These are phyloP conservation scores for Salix purpurea DNA, from an alignment of 345 rosid genomes.

Conservation along the genomic window DNA sequence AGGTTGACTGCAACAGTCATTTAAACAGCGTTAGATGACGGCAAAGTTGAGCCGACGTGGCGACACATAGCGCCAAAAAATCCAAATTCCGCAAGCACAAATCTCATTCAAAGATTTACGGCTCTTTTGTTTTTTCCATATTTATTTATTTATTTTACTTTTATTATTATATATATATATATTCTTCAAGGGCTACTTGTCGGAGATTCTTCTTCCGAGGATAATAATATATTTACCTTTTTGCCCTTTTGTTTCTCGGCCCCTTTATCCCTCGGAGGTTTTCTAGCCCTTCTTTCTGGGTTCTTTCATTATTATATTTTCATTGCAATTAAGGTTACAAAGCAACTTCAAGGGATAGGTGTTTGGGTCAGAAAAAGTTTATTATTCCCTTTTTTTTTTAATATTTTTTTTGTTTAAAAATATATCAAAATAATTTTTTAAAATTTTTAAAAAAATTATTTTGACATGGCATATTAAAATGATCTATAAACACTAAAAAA, in stretches of 20 bases:
- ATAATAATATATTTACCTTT: not conserved
- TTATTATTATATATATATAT: not conserved
- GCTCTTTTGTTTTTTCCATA: not conserved
- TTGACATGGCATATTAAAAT: no score
- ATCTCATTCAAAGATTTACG: slow-evolving; percentile 11
- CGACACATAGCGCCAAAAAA: slow-evolving; percentile 6
- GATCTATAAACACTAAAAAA: fast-evolving
- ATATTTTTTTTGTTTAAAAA: no score
- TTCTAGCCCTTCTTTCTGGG: not conserved
- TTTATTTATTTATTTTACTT: not conserved
- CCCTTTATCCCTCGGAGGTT: no score
- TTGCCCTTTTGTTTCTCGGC: not conserved
- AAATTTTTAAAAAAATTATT: no score
- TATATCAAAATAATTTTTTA: no score
- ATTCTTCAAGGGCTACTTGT: not conserved
- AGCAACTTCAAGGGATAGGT: no score
- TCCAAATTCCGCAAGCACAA: not conserved
- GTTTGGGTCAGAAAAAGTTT: no score
- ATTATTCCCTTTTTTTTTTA: no score
- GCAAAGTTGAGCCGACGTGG: slow-evolving; percentile 23
- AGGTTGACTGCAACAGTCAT: no score
- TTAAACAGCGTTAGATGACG: slow-evolving; percentile 29
- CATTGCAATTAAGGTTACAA: no score
- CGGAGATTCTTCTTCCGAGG: not conserved
- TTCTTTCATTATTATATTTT: no score